phyloP scores from a whole-genome alignment of 371 early-diverging fungal genomes.

The Saksenaea vasiformis region DNA sequence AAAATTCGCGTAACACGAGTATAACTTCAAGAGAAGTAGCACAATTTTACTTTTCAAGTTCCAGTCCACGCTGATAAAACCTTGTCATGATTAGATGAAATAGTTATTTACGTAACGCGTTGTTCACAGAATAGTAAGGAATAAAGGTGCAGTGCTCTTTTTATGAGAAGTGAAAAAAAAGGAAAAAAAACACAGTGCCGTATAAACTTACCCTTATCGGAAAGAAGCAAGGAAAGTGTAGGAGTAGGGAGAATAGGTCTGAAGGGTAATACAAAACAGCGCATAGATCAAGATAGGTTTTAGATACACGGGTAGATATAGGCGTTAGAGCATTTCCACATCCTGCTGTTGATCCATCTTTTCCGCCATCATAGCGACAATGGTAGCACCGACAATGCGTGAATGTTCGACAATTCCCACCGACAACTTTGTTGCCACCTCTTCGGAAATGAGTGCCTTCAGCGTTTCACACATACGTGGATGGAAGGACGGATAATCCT shows the following conservation, averaged over 20 bases:
- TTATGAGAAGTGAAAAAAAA: not conserved
- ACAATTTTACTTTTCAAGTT: too few species aligned
- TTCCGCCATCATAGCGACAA: constrained; percentile 80
- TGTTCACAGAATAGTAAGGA: too few species aligned
- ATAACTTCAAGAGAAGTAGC: too few species aligned
- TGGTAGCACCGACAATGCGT: constrained; percentile 81
- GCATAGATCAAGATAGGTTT: not conserved
- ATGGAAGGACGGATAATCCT: constrained; percentile 85
- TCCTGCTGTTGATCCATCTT: constrained; percentile 32
- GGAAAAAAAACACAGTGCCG: not conserved
- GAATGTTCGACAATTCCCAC: constrained; percentile 73
- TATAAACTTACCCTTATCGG: not conserved
- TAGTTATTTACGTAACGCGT: too few species aligned
- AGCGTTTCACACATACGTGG: constrained; percentile 74
- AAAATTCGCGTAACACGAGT: too few species aligned
- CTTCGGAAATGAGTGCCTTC: constrained; percentile 73
- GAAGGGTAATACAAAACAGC: not conserved
- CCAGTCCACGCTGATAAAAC: too few species aligned
- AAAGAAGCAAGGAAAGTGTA: not conserved
- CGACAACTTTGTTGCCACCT: constrained; percentile 69
- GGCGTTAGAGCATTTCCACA: constrained; percentile 18
- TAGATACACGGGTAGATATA: not conserved
- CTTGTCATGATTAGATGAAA: too few species aligned
- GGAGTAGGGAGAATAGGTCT: not conserved
- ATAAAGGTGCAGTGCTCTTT: too few species aligned